Base-by-base conservation (phyloP, 139 green algal genomes). In the Chloropicon primus region DNA sequence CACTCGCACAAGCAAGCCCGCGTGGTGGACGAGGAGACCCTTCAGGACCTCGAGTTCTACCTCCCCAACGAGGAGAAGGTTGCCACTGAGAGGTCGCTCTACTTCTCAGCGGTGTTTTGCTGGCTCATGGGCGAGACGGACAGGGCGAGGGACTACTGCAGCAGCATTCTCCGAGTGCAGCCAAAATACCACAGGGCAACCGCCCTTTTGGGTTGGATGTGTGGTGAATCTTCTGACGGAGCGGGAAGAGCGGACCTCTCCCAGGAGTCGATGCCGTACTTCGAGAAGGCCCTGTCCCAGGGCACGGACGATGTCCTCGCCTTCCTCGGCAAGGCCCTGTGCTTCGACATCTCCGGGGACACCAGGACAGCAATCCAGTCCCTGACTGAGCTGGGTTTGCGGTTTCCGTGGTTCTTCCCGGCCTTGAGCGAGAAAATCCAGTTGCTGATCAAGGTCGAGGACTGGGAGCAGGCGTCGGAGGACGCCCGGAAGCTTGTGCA, bases 331-430 rank as follows among this genome's bases (percentile, higher is more conserved):
- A 83, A 85, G 73, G 81, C 86, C 71, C 83, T 84, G 71, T 83
- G 83, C 21, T 28, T 87, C 2, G 85, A 91, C 80, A 72, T 86
- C 5, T 76, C 78, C 21, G 26, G 75, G 41, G 28, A 85, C 17
- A 17, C 41, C 5, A 62, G 41, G 17, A 17, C 41, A 5, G 77
- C 71, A 3, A 1, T 82, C 17, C 21, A 79, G 22, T 24, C 26
- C 22, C 75, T 80, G 22, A 79, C 74, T 26, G 10, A 76, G 29
- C 53, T 80, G n/a, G 21, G 82, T 23, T 79, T 86, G 25, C 80
- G 74, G 26, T 84, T 85, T 78, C 72, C 78, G 22, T 91, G 85
- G 85, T 91, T 91, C 78, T 72, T 89, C 41, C 84, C 86, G 0
- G 82, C 84, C 1, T 77, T 89, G 26, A 76, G 85, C 54, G 89